Percentiles rank a stretch among this genome's conserved stretches.
Conservation (phyloP, 2,329 filamentous ascomycete species). For the Verticillium nubilum region DNA sequence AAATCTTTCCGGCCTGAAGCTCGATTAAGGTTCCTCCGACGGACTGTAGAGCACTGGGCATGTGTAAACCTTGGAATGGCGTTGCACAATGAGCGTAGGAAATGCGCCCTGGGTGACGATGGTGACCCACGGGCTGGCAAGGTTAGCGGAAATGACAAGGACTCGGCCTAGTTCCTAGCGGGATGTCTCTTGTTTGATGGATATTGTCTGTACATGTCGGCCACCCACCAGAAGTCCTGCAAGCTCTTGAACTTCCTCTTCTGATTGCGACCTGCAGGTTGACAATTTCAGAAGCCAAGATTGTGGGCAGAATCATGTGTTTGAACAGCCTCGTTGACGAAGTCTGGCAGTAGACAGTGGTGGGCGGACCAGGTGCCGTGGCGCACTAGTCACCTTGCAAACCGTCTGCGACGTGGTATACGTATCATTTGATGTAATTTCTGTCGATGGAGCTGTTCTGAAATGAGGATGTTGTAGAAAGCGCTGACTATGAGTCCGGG, state of each 20-base stretch:
- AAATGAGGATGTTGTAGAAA: too few relatives aligned
- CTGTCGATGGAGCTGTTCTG: too few relatives aligned
- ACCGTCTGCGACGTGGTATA: too few relatives aligned
- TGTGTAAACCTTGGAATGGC: not conserved
- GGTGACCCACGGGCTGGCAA: not conserved
- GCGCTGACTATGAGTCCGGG: too few relatives aligned
- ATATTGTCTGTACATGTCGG: not conserved
- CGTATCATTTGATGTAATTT: too few relatives aligned
- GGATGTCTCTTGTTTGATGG: not conserved
- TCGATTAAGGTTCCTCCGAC: not conserved
- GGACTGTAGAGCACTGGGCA: not conserved
- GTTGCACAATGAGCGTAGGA: not conserved
- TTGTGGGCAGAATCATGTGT: not conserved
- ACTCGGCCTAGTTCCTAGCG: not conserved
- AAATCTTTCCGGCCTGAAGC: not conserved
- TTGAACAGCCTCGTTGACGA: not conserved
- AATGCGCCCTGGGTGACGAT: not conserved
- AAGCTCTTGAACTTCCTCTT: not conserved
- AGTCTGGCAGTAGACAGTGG: not conserved
- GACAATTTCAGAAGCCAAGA: not conserved
- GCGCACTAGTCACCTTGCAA: not conserved
- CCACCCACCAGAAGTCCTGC: not conserved
- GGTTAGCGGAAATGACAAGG: not conserved
- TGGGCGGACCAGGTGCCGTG: not conserved
- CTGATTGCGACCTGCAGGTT: not conserved